Conservation (phyloP, 495 filamentous ascomycete species). For the Oidiodendron maius region DNA sequence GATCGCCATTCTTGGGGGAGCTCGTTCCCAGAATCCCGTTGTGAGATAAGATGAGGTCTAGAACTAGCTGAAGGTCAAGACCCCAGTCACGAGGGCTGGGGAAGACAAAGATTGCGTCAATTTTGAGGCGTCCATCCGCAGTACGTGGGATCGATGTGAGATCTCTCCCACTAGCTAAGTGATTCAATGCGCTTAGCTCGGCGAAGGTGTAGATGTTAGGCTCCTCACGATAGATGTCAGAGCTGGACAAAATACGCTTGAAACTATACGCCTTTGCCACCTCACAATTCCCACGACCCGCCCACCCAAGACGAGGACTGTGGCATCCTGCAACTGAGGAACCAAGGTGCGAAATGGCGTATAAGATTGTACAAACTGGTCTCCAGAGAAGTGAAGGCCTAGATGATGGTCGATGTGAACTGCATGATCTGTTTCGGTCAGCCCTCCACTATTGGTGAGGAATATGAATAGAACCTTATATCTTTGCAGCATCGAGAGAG, state of each 20-base stretch:
- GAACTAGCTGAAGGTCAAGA: slow-evolving; percentile 65
- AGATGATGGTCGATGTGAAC: slow-evolving; percentile 54
- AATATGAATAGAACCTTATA: slow-evolving; percentile 73
- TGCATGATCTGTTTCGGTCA: slow-evolving; percentile 62
- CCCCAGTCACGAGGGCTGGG: slow-evolving; percentile 94
- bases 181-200: slow-evolving; percentile 47
- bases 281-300: slow-evolving; percentile 61
- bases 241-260: slow-evolving; percentile 70
- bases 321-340: slow-evolving; percentile 51
- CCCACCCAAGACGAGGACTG: slow-evolving; percentile 72
- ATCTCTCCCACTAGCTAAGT: slow-evolving; percentile 40
- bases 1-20: slow-evolving; percentile 35
- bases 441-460: slow-evolving; percentile 81
- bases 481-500: slow-evolving; percentile 62
- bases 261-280: slow-evolving; percentile 84
- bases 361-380: slow-evolving; percentile 75
- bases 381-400: slow-evolving; percentile 26
- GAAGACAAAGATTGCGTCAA: slow-evolving; percentile 84
- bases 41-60: slow-evolving; percentile 71
- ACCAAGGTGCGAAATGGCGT: slow-evolving; percentile 63
- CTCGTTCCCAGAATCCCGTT: slow-evolving; percentile 68
- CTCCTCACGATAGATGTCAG: slow-evolving; percentile 67
- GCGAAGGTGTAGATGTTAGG: slow-evolving; percentile 74
- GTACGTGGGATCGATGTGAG: neutral
- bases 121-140: slow-evolving; percentile 35